phyloP scores from a whole-genome alignment of 768 basidiomycete genomes.

The Phlebiopsis gigantea region DNA sequence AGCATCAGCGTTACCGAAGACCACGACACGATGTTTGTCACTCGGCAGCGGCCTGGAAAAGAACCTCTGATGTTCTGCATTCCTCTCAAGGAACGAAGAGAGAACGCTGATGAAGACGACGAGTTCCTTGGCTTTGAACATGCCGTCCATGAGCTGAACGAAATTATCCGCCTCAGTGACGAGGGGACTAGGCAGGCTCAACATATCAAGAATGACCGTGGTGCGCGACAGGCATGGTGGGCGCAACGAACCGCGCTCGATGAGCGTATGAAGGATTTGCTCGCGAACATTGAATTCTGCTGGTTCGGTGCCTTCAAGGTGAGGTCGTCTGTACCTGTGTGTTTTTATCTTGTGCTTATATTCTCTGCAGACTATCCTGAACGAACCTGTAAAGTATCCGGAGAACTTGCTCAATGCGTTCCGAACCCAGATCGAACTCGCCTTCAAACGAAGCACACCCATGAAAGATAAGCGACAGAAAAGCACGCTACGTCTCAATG shows the following conservation, averaged over 20 bases:
- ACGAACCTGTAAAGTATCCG: slow-evolving; percentile 38
- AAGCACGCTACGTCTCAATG: slow-evolving; percentile 53
- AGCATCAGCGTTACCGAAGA: slow-evolving; percentile 83
- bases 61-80: slow-evolving; percentile 82
- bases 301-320: slow-evolving; percentile 99
- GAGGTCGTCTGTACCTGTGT: slow-evolving; percentile 12
- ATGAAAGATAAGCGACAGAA: slow-evolving; percentile 55
- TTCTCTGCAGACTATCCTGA: slow-evolving; percentile 55
- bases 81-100: slow-evolving; percentile 80
- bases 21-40: slow-evolving; percentile 75
- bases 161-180: slow-evolving; percentile 79
- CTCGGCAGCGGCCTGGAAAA: slow-evolving; percentile 60
- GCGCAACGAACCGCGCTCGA: slow-evolving; percentile 73
- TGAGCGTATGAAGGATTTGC: slow-evolving; percentile 60
- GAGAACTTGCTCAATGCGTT: slow-evolving; percentile 49
- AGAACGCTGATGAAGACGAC: slow-evolving; percentile 65
- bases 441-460: slow-evolving; percentile 63
- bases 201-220: slow-evolving; percentile 58
- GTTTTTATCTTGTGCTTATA: background rate
- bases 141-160: slow-evolving; percentile 66
- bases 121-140: slow-evolving; percentile 72
- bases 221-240: slow-evolving; percentile 83
- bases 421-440: slow-evolving; percentile 62
- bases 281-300: slow-evolving; percentile 88
- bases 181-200: slow-evolving; percentile 69